Base-by-base conservation (phyloP, 2,329 filamentous ascomycete species). In the Pseudogymnoascus destructans region DNA sequence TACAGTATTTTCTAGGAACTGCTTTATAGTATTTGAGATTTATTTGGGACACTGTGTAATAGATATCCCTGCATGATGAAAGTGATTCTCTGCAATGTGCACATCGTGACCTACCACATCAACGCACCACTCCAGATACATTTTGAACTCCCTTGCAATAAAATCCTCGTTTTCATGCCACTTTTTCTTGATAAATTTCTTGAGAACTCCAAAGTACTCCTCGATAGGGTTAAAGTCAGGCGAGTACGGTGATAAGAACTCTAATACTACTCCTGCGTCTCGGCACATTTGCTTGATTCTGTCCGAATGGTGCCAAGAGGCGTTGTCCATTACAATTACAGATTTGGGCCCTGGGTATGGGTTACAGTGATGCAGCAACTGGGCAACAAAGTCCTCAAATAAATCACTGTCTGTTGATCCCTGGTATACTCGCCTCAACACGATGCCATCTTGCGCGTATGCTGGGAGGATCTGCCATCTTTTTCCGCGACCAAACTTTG, bases 161-260 rank as follows among this genome's bases (percentile, higher is more conserved):
- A 61, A 70, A 69, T 64, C 56, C 60, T 62, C 46, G 58, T 61
- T 65, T n/a, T 57, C 40, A 42, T 62, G 58, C 64, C 17, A 40
- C 63, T 66, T 60, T 58, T 62, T 63, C 61, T 66, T 68, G 33
- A 72, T 69, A 58, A 66, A 70, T 23, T 60, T 62, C 59, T 73
- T 72, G 6, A 72, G 61, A 58, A 70, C 67, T n/a, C 66, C 59
- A 64, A 72, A 73, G 38, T 21, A 40, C 38, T 40, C 38, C 38
- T 40, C 10, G 3, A 40, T 70, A 23, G 66, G 68, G 61, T 72
- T 71, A 4, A 71, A 62, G 61, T 71, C 66, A 19, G 68, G 70
- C 38, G 66, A 72, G 60, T 72, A 72, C 23, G 65, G 70, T 33
- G 69, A 66, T 25, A 72, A 59, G 63, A 68, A 71, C 40, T 66